Percentiles rank a stretch among this genome's conserved stretches.
These are phyloP conservation scores for Dothideomycetes sp. DNA, from an alignment of 2,329 filamentous ascomycete species.

Conservation along the genomic window DNA sequence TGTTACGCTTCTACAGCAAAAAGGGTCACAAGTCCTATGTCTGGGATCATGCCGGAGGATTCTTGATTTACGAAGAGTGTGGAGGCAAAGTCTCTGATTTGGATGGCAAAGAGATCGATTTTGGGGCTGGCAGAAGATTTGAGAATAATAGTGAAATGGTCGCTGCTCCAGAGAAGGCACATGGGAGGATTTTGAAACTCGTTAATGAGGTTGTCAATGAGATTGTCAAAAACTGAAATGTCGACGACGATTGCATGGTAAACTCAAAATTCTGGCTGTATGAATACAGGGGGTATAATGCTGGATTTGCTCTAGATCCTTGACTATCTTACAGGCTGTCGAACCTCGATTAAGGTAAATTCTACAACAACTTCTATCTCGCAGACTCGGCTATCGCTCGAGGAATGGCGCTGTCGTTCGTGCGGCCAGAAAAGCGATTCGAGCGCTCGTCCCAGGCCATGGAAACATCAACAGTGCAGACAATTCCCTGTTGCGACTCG, in stretches of 20 bases:
- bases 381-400: no score
- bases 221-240: no score
- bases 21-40: conserved; percentile 37
- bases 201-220: conserved; percentile 10
- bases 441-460: background rate
- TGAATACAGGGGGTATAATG: no score
- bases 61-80: conserved; percentile 42
- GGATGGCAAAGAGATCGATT: conserved; percentile 41
- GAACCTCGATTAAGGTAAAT: no score
- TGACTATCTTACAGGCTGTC: no score
- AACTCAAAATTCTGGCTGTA: no score
- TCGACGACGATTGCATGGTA: no score
- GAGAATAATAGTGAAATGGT: conserved; percentile 34
- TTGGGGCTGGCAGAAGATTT: conserved; percentile 33
- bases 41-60: conserved; percentile 50
- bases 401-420: no score
- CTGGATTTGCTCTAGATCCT: no score
- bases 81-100: conserved; percentile 44
- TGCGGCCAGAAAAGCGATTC: no score
- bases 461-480: background rate
- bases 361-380: no score
- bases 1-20: conserved; percentile 40
- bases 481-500: background rate
- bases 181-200: conserved; percentile 18
- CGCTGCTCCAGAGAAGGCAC: conserved; percentile 31